Evolutionary conservation across 345 rosid species (phyloP), one percentile per base, ranked within the genome.

Genomic region (Ailanthus altissimus): DNA sequence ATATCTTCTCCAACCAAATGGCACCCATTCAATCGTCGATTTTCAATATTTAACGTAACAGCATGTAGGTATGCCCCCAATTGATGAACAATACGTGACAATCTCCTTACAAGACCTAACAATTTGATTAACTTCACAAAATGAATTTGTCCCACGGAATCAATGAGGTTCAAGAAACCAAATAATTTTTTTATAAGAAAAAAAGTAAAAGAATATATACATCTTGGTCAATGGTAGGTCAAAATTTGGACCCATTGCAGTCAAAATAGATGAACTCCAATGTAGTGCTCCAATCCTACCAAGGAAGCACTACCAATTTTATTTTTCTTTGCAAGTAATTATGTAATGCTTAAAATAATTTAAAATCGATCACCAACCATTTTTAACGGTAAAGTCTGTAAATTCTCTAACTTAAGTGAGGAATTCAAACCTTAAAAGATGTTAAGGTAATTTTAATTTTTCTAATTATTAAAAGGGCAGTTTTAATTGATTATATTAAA

Each of bases 81-180:
- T 60, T 60, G 64, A 60, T 60, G 42, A 60, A 13, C 26, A 60
- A 46, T 36, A 47, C 15, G 72, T 26, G 73, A 18, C 73, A 28
- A 50, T 9, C 20, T 50, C n/a, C 58, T 26, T 16, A 16, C 10
- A 8, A 16, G 18, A 49, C 59, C 58, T 49, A 50, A 28, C 43
- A 69, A 18, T 26, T 28, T 16, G 6, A n/a, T 15, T 63, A 38
- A 60, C 6, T 63, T 36, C 9, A 21, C 42, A 32, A 0, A 5
- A 18, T 63, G 25, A 67, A 5, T 25, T 67, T 25, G 63, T 71
- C 51, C 64, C n/a, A 54, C 75, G n/a, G n/a, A 40, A 72, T 72
- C 40, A 40, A 40, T 23, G 26, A 53, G 51, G 13, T 56, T 72
- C 65, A 21, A 57, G 8, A 67, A 2, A 23, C n/a, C n/a, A n/a